Base-by-base conservation (phyloP, 2,329 filamentous ascomycete species). In the Lachnellula cervina region DNA sequence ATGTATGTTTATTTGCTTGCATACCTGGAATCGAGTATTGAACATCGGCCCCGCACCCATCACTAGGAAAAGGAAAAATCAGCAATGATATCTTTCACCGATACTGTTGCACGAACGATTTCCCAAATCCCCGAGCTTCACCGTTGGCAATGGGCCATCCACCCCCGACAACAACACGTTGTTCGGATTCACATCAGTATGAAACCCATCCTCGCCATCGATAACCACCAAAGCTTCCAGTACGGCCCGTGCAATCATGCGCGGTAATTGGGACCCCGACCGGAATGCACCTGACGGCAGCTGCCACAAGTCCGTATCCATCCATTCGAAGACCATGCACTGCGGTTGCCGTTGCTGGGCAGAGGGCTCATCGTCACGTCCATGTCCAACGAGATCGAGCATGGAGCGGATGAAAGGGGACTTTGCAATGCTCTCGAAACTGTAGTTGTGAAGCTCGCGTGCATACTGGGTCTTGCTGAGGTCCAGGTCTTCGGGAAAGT, bases 141-240 rank as follows among this genome's bases (percentile, higher is more conserved):
- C 49, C 43, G 21, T 54, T 2, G 46, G 46, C 14, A 51, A 19
- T 16, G 32, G 3, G 28, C 45, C 16, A 43, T 44, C 35, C 48
- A 47, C 34, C 47, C 52, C 38, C 34, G 63, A 63, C 9, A 66
- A 19, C 21, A 61, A 59, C 32, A 64, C 54, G 45, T 65, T 65
- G 48, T 64, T 64, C 4, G 59, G 56, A 40, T 60, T 64, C 6
- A 64, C 51, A 58, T 65, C 62, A 17, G 37, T 65, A 11, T 19
- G 19, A n/a, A 51, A 38, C 61, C 37, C 59, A 49, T 40, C 46
- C 19, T 21, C 13, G 46, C 46, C n/a, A 17, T 21, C 23, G 2
- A 52, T n/a, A 6, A 52, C 7, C 9, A 38, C 50, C 9, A 52
- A 23, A 19, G 50, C 38, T 23, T 44, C 38, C 16, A 48, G 25